A percentile compares a stretch with the other conserved stretches of the same genome.
These are phyloP conservation scores for Solioccasus polychromus DNA, from an alignment of 768 basidiomycete genomes.

Conservation along the genomic window DNA sequence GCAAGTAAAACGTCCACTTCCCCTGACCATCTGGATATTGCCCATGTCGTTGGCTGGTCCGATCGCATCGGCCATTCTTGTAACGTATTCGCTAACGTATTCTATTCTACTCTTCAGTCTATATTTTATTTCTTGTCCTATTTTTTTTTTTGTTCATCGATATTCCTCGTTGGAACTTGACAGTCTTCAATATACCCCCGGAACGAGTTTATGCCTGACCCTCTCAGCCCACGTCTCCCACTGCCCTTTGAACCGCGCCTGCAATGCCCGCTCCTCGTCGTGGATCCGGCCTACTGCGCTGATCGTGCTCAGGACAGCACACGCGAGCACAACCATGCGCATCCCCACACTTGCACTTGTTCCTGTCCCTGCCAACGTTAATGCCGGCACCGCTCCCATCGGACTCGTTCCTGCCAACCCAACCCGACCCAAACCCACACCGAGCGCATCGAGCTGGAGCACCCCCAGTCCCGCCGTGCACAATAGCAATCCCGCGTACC, in stretches of 20 bases:
- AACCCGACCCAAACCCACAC: constrained; percentile 6
- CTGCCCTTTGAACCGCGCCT: constrained; percentile 14
- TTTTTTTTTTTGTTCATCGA: too few species aligned
- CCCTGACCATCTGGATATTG: too few species aligned
- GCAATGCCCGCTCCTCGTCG: constrained; percentile 21
- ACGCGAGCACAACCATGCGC: background rate
- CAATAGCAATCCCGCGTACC: constrained; percentile 15
- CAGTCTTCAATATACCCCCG: constrained; percentile 8
- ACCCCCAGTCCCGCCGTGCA: background rate
- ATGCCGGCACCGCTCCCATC: background rate
- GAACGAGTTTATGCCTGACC: constrained; percentile 10
- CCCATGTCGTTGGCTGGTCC: constrained; percentile 6
- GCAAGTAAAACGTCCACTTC: constrained; percentile 14
- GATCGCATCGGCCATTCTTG: background rate
- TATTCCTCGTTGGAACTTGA: too few species aligned
- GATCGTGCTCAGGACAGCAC: too few species aligned
- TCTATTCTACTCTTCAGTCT: constrained; percentile 3
- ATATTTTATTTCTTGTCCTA: too few species aligned
- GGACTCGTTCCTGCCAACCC: background rate
- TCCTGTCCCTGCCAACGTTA: background rate
- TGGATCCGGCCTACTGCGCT: too few species aligned
- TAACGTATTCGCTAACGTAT: background rate
- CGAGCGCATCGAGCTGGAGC: background rate
- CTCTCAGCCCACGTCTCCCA: constrained; percentile 21
- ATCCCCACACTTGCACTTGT: background rate